Evolutionary conservation across 306 rosid species (phyloP).

Genomic region (Canavalia ensiformis): DNA sequence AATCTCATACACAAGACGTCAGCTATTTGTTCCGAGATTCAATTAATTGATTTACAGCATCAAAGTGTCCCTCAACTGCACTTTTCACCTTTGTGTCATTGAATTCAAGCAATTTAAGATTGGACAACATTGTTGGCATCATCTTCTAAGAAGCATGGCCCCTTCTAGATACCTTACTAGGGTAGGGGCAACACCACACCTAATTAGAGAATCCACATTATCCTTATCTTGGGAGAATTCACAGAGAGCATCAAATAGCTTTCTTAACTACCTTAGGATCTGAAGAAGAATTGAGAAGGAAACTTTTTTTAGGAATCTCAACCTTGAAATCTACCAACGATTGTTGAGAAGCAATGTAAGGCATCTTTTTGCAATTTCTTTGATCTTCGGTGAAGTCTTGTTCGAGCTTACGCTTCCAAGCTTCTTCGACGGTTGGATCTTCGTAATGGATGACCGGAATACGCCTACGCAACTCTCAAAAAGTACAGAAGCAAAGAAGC

Average conservation of each 20-base stretch:
- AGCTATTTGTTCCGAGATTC: no score
- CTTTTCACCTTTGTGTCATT: conserved; percentile 66
- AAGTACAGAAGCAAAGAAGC: no score
- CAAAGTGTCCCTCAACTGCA: conserved; percentile 76
- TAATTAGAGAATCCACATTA: conserved; percentile 46
- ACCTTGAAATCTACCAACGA: background rate
- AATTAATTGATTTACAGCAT: no score
- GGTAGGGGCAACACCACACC: conserved; percentile 55
- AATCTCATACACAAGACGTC: no score
- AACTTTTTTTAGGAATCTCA: background rate
- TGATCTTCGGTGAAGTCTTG: background rate
- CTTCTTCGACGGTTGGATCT: background rate
- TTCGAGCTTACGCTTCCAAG: conserved; percentile 15
- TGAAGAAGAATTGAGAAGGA: background rate
- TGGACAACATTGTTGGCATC: background rate
- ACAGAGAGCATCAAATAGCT: background rate
- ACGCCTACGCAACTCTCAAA: no score
- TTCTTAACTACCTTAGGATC: background rate
- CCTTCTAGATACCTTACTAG: conserved; percentile 54
- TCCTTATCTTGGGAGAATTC: conserved; percentile 49
- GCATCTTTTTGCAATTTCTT: background rate
- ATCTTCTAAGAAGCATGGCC: background rate
- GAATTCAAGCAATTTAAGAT: conserved; percentile 59
- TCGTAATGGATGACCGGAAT: no score
- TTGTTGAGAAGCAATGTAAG: background rate